Evolutionary conservation across 2,329 filamentous ascomycete species (phyloP).

Genomic region (Fragosphaeria purpurea): DNA sequence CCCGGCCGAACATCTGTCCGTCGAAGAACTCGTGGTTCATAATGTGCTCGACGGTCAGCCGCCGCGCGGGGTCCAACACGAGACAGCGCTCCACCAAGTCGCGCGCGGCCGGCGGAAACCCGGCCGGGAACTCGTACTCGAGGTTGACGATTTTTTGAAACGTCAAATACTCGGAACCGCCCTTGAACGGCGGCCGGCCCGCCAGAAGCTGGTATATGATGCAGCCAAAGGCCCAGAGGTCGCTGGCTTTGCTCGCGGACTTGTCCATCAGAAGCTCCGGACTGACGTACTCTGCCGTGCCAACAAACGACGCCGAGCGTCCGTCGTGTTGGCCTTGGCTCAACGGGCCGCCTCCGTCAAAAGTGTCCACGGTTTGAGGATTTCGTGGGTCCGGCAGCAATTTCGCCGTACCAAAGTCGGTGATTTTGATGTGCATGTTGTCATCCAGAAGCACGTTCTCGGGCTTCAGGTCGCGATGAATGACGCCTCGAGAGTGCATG

Average conservation of each 20-base stretch:
- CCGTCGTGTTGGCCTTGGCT: slow-evolving; percentile 42
- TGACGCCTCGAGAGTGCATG: slow-evolving; percentile 94
- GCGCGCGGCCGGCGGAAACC: slow-evolving; percentile 75
- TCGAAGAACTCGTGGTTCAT: slow-evolving; percentile 95
- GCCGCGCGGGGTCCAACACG: slow-evolving; percentile 74
- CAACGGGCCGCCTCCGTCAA: slow-evolving; percentile 1
- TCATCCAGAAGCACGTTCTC: slow-evolving; percentile 94
- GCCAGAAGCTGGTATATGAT: slow-evolving; percentile 93
- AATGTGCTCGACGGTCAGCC: slow-evolving; percentile 88
- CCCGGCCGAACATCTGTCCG: slow-evolving; percentile 72
- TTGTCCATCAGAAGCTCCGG: slow-evolving; percentile 95
- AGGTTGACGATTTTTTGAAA: slow-evolving; percentile 96
- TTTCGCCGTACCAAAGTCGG: slow-evolving; percentile 97
- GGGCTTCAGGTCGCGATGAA: slow-evolving; percentile 92
- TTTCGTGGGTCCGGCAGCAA: slow-evolving; percentile 56
- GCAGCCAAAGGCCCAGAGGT: slow-evolving; percentile 96
- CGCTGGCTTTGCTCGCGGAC: slow-evolving; percentile 93
- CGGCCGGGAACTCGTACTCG: slow-evolving; percentile 85
- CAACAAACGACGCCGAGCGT: slow-evolving; percentile 88
- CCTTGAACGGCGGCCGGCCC: slow-evolving; percentile 97
- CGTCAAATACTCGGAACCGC: slow-evolving; percentile 86
- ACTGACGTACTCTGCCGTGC: slow-evolving; percentile 96
- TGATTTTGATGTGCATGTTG: slow-evolving; percentile 97
- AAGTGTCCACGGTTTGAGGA: slow-evolving; percentile 32
- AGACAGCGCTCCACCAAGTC: slow-evolving; percentile 86